Evolutionary conservation across 495 filamentous ascomycete species (phyloP).

Genomic region (Aspergillus wentii): DNA sequence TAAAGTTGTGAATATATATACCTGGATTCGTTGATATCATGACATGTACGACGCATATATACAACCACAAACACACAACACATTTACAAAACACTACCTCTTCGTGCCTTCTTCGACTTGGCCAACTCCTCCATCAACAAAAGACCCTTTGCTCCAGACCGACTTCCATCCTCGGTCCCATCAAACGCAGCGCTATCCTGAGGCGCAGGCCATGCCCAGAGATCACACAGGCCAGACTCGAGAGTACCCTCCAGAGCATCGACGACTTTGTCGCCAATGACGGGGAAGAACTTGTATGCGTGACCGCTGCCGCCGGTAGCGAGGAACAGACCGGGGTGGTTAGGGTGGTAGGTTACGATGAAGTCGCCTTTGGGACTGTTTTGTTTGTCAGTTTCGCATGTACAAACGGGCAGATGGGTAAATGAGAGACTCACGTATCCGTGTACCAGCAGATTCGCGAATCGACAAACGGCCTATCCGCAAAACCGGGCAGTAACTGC

Average conservation of each 20-base stretch:
- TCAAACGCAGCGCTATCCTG: slow-evolving; percentile 27
- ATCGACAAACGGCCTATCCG: slow-evolving; percentile 56
- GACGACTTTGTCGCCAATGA: slow-evolving; percentile 73
- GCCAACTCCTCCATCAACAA: slow-evolving; percentile 37
- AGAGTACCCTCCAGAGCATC: slow-evolving; percentile 57
- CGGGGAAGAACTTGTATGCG: slow-evolving; percentile 84
- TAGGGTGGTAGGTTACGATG: slow-evolving; percentile 71
- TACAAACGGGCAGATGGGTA: not conserved
- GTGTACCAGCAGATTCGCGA: slow-evolving; percentile 89
- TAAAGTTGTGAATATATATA: not conserved
- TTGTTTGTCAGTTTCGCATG: not conserved
- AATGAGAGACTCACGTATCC: slow-evolving; percentile 53
- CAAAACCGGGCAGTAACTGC: slow-evolving; percentile 58
- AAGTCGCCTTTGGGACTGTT: slow-evolving; percentile 65
- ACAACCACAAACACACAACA: not conserved
- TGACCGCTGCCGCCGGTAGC: slow-evolving; percentile 85
- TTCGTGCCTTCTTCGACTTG: slow-evolving; percentile 23
- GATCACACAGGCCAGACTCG: slow-evolving; percentile 50
- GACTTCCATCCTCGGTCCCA: slow-evolving; percentile 55
- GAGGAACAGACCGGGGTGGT: slow-evolving; percentile 63
- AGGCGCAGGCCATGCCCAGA: slow-evolving; percentile 64
- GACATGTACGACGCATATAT: not conserved
- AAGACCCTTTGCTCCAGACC: slow-evolving; percentile 22
- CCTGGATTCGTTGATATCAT: not conserved
- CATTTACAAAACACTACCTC: slow-evolving; percentile 21